Conservation (phyloP, 2,329 filamentous ascomycete genomes). For the Pyricularia pennisetigena region DNA sequence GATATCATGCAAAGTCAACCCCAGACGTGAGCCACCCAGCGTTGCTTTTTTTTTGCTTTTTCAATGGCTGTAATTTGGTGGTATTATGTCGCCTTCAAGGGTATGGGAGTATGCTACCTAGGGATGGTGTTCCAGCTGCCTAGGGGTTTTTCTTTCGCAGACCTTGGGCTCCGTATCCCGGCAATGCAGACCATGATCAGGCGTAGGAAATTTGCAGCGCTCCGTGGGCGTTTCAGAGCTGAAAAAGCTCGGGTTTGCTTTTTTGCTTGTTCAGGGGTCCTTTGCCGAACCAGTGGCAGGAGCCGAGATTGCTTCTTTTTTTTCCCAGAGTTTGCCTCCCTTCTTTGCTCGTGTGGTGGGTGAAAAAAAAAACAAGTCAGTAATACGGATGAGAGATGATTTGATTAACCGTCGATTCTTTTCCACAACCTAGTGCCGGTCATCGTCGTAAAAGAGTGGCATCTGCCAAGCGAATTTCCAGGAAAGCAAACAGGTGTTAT, state of each 20-base stretch:
- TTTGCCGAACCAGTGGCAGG: not conserved
- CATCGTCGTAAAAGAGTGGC: not conserved
- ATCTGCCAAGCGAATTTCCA: not conserved
- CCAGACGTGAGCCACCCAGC: not conserved
- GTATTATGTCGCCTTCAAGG: too few relatives aligned
- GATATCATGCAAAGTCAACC: not conserved
- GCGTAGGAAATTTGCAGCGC: too few relatives aligned
- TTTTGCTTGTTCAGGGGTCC: not conserved
- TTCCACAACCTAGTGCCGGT: not conserved
- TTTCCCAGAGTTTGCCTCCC: not conserved
- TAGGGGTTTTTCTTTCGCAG: not conserved
- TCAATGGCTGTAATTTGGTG: not conserved
- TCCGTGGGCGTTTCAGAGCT: not conserved
- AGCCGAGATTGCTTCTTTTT: not conserved
- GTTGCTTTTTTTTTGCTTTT: not conserved
- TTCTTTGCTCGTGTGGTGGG: not conserved
- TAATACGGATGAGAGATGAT: not conserved
- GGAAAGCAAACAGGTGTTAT: too few relatives aligned
- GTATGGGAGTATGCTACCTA: not conserved
- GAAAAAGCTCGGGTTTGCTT: not conserved
- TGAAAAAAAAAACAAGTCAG: not conserved
- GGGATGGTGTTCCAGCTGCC: not conserved
- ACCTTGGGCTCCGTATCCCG: not conserved
- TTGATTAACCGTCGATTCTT: not conserved
- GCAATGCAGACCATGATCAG: not conserved